Conservation (phyloP, 768 basidiomycete genomes). For the Termitomyces bulborhizus region DNA sequence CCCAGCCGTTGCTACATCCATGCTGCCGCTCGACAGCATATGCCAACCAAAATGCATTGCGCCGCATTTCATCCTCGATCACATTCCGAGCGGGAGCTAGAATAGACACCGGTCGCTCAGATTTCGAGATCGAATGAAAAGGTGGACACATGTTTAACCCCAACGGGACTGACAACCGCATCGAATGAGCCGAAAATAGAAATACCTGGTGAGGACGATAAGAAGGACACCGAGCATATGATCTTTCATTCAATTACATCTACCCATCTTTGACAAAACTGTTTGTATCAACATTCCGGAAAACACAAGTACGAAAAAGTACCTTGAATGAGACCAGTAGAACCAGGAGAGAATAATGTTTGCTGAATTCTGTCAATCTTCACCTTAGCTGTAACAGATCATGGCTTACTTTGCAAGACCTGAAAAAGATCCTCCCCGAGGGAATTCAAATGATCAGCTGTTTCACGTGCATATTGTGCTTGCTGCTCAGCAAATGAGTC, state of each 20-base stretch:
- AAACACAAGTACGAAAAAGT: conserved; percentile 11
- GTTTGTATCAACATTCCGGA: conserved; percentile 7
- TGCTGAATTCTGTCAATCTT: conserved; percentile 29
- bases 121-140: conserved; percentile 60
- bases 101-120: conserved; percentile 50
- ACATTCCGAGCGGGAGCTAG: conserved; percentile 52
- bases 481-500: conserved; percentile 66
- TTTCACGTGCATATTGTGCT: conserved; percentile 46
- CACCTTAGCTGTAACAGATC: not conserved
- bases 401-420: conserved; percentile 51
- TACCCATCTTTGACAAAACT: conserved; percentile 48
- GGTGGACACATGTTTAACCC: conserved; percentile 65
- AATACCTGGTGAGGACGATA: conserved; percentile 42
- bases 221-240: not conserved
- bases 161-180: conserved; percentile 57
- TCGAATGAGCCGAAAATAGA: conserved; percentile 46
- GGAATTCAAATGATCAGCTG: conserved; percentile 39
- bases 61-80: conserved; percentile 63
- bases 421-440: conserved; percentile 52
- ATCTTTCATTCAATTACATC: conserved; percentile 39
- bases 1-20: conserved; percentile 67
- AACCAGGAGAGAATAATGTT: conserved; percentile 63
- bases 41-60: conserved; percentile 71
- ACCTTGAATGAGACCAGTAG: conserved; percentile 71
- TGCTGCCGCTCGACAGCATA: conserved; percentile 65